Conservation (phyloP, 495 filamentous ascomycete species). For the Podospora fimiseda region DNA sequence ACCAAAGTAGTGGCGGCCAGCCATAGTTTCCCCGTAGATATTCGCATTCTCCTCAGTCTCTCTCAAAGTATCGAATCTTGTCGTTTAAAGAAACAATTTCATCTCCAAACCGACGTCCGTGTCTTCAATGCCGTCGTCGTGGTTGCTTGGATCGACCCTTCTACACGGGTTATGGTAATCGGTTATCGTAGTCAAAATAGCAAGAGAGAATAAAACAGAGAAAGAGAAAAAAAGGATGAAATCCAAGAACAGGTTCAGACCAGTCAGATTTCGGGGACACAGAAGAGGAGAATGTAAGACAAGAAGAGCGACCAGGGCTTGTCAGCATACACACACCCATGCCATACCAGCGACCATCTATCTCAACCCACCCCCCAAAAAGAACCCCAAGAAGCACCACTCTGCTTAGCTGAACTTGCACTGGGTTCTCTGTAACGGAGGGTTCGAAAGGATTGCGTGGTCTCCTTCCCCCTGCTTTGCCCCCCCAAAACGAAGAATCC, state of each 20-base stretch:
- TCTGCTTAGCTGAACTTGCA: conserved; percentile 3
- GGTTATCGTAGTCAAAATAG: too few relatives aligned
- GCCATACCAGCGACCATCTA: too few relatives aligned
- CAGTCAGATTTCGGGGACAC: too few relatives aligned
- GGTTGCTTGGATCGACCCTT: not conserved
- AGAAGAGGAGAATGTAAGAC: too few relatives aligned
- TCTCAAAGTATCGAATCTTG: not conserved
- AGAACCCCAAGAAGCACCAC: not conserved
- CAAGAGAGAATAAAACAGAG: too few relatives aligned
- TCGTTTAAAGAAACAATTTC: not conserved
- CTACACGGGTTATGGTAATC: not conserved
- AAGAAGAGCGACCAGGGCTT: too few relatives aligned
- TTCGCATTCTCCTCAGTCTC: conserved; percentile 17
- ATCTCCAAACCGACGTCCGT: not conserved
- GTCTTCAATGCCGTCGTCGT: not conserved
- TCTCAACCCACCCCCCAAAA: too few relatives aligned
- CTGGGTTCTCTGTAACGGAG: not conserved
- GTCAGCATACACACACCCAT: too few relatives aligned
- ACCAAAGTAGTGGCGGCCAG: conserved; percentile 9
- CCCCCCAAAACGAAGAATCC: not conserved
- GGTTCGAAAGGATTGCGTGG: conserved; percentile 8
- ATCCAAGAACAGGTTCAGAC: too few relatives aligned
- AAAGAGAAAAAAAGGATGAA: too few relatives aligned
- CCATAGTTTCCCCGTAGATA: conserved; percentile 11
- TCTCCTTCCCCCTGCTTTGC: conserved; percentile 2